These are phyloP conservation scores for Cucumis hystrix DNA, from an alignment of 306 rosid genomes.

Conservation along the genomic window DNA sequence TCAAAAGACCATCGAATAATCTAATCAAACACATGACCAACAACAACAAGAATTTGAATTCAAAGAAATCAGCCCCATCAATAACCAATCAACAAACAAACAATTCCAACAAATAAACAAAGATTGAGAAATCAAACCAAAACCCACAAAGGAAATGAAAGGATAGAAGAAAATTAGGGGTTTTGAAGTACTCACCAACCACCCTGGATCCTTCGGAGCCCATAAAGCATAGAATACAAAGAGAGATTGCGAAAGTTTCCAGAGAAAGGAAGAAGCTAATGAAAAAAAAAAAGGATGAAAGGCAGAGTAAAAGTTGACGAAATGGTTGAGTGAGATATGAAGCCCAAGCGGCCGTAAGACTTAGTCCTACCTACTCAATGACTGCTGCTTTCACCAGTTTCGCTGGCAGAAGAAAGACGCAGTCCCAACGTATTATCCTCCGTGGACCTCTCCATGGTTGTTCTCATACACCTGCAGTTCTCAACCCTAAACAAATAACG, in stretches of 20 bases:
- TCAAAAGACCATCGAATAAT: neutral
- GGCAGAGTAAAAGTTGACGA: neutral
- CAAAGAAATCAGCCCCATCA: neutral
- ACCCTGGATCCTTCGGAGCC: constrained; percentile 72
- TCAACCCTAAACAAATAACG: neutral
- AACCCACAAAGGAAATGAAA: neutral
- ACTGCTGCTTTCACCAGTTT: neutral
- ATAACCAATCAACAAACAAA: neutral
- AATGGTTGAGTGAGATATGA: neutral
- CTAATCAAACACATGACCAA: neutral
- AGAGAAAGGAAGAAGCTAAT: constrained; percentile 1
- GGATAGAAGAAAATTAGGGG: neutral
- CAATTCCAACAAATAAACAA: neutral
- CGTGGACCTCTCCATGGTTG: neutral
- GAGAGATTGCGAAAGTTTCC: neutral
- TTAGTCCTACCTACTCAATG: neutral
- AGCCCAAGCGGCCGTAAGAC: neutral
- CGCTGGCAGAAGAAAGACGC: neutral
- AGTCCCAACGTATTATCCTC: neutral
- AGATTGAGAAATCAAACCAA: neutral
- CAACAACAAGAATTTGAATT: neutral
- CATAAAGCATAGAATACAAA: constrained; percentile 24
- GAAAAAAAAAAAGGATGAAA: neutral
- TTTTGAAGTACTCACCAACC: constrained; percentile 35
- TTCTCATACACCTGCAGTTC: neutral